phyloP scores from a whole-genome alignment of 495 filamentous ascomycete species.

The Penicillium arizonense region DNA sequence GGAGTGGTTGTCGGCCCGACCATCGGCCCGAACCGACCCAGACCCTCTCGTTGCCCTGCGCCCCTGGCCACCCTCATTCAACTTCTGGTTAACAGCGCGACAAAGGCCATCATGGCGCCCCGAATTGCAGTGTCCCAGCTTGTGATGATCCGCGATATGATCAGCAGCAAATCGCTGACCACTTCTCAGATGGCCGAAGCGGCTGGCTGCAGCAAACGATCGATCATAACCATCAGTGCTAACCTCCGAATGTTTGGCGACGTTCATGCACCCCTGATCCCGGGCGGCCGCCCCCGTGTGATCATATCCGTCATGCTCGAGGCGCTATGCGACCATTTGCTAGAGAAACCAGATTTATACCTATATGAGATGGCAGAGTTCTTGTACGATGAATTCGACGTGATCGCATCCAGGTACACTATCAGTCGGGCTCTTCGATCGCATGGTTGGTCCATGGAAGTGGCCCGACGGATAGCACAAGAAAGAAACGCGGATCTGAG shows the following conservation, averaged over 20 bases:
- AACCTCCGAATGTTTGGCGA: slow-evolving; percentile 1
- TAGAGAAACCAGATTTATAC: too few relatives aligned
- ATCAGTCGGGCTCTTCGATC: too few relatives aligned
- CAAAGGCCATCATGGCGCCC: slow-evolving; percentile 9
- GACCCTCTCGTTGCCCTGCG: not conserved
- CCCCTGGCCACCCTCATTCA: not conserved
- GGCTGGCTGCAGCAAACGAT: slow-evolving; percentile 7
- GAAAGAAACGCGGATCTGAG: not conserved
- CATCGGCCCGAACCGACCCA: slow-evolving; percentile 9
- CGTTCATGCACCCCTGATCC: not conserved
- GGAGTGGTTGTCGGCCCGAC: not conserved
- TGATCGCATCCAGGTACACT: too few relatives aligned
- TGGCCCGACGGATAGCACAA: not conserved
- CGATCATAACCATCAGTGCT: not conserved
- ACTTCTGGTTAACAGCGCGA: not conserved
- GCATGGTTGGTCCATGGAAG: not conserved
- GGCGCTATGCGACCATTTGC: too few relatives aligned
- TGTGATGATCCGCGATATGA: slow-evolving; percentile 13
- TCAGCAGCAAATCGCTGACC: slow-evolving; percentile 8
- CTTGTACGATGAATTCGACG: too few relatives aligned
- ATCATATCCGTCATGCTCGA: too few relatives aligned
- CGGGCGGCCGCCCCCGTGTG: too few relatives aligned
- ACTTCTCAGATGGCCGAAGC: slow-evolving; percentile 9
- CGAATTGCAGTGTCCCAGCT: slow-evolving; percentile 1
- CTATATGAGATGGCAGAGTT: too few relatives aligned